Conservation (phyloP, 2,329 filamentous ascomycete species). For the Mycosphaerella arachidis region DNA sequence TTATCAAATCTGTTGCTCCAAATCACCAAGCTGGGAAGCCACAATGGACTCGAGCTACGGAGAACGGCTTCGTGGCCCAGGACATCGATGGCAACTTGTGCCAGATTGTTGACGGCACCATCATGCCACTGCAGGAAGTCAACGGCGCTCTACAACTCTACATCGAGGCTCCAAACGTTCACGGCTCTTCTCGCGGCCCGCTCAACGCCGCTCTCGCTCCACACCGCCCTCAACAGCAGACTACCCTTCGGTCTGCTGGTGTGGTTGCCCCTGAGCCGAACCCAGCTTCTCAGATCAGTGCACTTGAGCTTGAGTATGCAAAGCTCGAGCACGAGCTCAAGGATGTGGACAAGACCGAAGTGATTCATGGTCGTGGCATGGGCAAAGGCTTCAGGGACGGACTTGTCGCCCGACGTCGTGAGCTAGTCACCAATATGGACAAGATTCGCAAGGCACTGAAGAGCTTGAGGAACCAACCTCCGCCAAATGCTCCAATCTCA, state of each 20-base stretch:
- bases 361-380: conserved; percentile 33
- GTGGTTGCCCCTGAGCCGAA: conserved; percentile 21
- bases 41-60: conserved; percentile 30
- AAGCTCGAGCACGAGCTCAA: conserved; percentile 35
- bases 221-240: background rate
- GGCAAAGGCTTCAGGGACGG: conserved; percentile 28
- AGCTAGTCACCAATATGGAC: conserved; percentile 33
- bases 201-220: conserved; percentile 4
- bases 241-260: background rate
- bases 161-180: conserved; percentile 36
- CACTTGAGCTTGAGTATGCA: conserved; percentile 34
- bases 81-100: conserved; percentile 34
- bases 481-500: conserved; percentile 22
- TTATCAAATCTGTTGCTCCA: conserved; percentile 35
- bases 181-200: conserved; percentile 12
- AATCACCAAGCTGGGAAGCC: conserved; percentile 30
- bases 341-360: conserved; percentile 37
- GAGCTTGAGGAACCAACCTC: conserved; percentile 26
- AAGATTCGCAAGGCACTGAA: conserved; percentile 34
- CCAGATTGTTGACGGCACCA: conserved; percentile 36
- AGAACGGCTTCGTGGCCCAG: conserved; percentile 36
- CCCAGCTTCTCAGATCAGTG: conserved; percentile 29
- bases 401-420: conserved; percentile 31
- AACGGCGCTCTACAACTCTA: conserved; percentile 34
- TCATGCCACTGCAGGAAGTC: conserved; percentile 32